Conservation (phyloP, 2,329 filamentous ascomycete genomes). For the Alternaria sp. region DNA sequence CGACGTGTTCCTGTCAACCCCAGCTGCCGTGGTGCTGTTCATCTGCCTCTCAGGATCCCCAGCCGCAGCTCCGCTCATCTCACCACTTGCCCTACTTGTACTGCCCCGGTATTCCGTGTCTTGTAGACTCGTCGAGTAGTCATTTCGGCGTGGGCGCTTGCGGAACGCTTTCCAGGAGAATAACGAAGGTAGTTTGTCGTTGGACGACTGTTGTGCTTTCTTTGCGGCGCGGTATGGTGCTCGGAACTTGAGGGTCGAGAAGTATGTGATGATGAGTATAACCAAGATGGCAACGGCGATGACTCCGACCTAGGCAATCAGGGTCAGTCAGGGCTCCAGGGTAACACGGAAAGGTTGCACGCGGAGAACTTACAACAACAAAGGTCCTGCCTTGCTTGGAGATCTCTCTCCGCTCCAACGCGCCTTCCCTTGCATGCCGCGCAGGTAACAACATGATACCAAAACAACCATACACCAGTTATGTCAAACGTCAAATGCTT, state of each 20-base stretch:
- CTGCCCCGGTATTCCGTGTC: constrained; percentile 41
- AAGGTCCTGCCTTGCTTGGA: constrained; percentile 34
- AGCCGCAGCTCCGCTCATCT: constrained; percentile 40
- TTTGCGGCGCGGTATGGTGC: constrained; percentile 18
- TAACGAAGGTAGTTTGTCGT: constrained; percentile 42
- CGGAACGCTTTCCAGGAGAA: constrained; percentile 43
- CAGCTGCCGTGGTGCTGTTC: constrained; percentile 43
- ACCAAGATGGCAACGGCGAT: constrained; percentile 40
- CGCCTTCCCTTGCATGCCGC: constrained; percentile 28
- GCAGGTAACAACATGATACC: constrained; percentile 41
- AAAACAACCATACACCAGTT: constrained; percentile 9
- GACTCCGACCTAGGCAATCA: constrained; percentile 33
- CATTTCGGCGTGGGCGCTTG: constrained; percentile 37
- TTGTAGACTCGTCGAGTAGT: constrained; percentile 47
- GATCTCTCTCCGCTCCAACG: constrained; percentile 30
- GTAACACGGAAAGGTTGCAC: neutral
- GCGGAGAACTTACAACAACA: constrained; percentile 37
- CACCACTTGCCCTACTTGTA: constrained; percentile 32
- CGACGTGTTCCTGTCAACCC: constrained; percentile 82
- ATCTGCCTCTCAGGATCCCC: constrained; percentile 40
- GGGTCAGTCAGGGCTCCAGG: constrained; percentile 20
- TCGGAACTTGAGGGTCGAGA: constrained; percentile 38
- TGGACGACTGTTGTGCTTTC: constrained; percentile 21
- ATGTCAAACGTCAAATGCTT: constrained; percentile 17
- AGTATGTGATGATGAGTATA: constrained; percentile 45